Evolutionary conservation across 192 early-diverging fungal species (phyloP).

Genomic region (Gonapodya prolifera): DNA sequence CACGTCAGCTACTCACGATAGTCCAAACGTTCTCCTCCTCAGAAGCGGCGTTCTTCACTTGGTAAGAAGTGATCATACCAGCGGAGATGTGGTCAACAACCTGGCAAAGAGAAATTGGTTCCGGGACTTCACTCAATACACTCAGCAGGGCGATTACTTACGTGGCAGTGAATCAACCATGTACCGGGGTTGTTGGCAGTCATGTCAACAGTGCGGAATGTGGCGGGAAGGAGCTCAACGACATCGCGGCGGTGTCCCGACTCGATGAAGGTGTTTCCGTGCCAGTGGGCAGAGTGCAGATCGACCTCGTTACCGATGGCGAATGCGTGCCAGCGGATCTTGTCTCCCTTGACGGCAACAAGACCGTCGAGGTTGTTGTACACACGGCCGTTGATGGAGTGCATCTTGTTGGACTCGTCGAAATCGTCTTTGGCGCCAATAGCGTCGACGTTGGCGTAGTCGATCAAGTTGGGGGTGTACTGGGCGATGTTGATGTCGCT

Average conservation of each 20-base stretch:
- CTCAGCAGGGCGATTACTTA: neutral
- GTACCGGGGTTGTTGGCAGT: conserved; percentile 25
- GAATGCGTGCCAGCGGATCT: neutral
- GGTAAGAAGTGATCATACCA: conserved; percentile 28
- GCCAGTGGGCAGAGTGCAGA: conserved; percentile 19
- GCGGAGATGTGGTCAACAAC: conserved; percentile 22
- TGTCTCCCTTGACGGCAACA: neutral
- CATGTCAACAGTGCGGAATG: conserved; percentile 23
- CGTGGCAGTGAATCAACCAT: conserved; percentile 24
- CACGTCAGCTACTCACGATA: neutral
- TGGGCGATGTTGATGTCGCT: neutral
- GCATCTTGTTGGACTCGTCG: conserved; percentile 23
- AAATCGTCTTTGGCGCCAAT: conserved; percentile 8
- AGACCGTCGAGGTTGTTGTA: conserved; percentile 15
- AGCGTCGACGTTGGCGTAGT: neutral
- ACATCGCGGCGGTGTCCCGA: conserved; percentile 27
- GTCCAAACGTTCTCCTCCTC: neutral
- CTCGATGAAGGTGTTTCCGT: conserved; percentile 21
- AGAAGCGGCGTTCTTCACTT: conserved; percentile 15
- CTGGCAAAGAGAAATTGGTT: conserved; percentile 14
- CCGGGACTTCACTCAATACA: neutral
- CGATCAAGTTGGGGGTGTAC: neutral
- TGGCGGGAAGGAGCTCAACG: conserved; percentile 20
- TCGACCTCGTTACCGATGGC: conserved; percentile 4
- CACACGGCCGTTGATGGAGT: conserved; percentile 22